These are phyloP conservation scores for Eucalyptus leucophloia DNA, from an alignment of 345 rosid genomes.

Conservation along the genomic window DNA sequence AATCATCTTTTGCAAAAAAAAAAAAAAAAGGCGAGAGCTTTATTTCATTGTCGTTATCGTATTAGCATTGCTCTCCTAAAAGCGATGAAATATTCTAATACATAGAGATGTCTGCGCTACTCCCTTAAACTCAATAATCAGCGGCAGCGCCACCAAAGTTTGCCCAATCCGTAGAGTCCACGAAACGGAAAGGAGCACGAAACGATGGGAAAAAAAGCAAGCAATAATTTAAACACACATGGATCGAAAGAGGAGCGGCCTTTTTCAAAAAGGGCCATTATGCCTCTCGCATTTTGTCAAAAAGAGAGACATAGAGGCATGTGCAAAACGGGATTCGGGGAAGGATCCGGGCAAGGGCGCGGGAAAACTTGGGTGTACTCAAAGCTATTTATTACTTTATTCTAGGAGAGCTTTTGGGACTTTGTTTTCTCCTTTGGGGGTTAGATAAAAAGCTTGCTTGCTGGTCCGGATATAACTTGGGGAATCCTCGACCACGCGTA, in stretches of 20 bases:
- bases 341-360: not conserved
- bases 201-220: not conserved
- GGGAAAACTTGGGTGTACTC: not conserved
- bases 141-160: not conserved
- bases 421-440: not conserved
- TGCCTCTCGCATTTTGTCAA: not conserved
- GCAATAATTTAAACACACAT: not conserved
- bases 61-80: not conserved
- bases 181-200: not conserved
- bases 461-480: not conserved
- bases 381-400: not conserved
- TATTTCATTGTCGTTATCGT: not conserved
- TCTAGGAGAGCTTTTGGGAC: not conserved
- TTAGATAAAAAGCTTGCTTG: not conserved
- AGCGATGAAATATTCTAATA: not conserved
- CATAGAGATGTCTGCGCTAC: not conserved
- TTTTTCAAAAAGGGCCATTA: not conserved
- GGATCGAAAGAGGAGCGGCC: not conserved
- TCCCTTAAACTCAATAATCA: not conserved
- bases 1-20: not conserved
- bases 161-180: not conserved
- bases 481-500: not conserved
- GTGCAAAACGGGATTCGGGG: not conserved
- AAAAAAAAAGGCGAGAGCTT: not conserved
- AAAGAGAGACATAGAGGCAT: not conserved